Percentiles rank a stretch among this genome's conserved stretches.
phyloP scores from a whole-genome alignment of 2,329 filamentous ascomycete genomes.

The Verticillium albo-atrum region DNA sequence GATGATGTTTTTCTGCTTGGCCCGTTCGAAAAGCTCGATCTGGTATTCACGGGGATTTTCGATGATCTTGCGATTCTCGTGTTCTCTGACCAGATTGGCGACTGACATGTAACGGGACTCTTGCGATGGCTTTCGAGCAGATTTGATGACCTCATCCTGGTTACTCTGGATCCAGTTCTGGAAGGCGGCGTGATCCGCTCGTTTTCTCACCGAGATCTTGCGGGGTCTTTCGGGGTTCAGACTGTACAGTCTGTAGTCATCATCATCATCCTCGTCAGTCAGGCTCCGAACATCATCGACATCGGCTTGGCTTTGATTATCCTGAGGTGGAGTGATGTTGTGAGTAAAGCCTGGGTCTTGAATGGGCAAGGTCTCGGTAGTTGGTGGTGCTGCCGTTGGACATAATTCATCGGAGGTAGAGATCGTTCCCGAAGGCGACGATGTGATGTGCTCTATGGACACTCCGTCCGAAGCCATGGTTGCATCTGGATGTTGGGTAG shows the following conservation, averaged over 20 bases:
- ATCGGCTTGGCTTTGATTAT: neutral
- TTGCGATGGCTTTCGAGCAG: constrained; percentile 16
- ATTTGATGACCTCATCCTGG: constrained; percentile 27
- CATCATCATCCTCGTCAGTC: neutral
- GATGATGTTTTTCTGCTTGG: constrained; percentile 81
- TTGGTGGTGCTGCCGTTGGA: neutral
- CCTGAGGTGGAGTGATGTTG: neutral
- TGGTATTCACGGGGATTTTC: constrained; percentile 85
- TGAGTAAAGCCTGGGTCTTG: neutral
- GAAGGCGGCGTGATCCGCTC: constrained; percentile 45
- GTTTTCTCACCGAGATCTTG: constrained; percentile 42
- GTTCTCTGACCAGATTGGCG: constrained; percentile 26
- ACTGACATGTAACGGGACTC: constrained; percentile 24
- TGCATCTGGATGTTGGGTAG: too few relatives aligned
- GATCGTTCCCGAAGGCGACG: too few relatives aligned
- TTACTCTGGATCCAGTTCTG: constrained; percentile 35
- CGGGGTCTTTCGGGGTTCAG: constrained; percentile 25
- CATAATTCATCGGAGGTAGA: too few relatives aligned
- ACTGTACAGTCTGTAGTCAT: constrained; percentile 20
- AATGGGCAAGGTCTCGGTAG: neutral
- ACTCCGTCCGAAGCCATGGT: too few relatives aligned
- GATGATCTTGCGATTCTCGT: constrained; percentile 54
- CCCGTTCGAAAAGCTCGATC: constrained; percentile 81
- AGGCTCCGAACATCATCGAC: neutral
- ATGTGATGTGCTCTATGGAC: too few relatives aligned